Evolutionary conservation across 2,329 filamentous ascomycete species (phyloP).

Genomic region (Pseudocercospora fuligena): DNA sequence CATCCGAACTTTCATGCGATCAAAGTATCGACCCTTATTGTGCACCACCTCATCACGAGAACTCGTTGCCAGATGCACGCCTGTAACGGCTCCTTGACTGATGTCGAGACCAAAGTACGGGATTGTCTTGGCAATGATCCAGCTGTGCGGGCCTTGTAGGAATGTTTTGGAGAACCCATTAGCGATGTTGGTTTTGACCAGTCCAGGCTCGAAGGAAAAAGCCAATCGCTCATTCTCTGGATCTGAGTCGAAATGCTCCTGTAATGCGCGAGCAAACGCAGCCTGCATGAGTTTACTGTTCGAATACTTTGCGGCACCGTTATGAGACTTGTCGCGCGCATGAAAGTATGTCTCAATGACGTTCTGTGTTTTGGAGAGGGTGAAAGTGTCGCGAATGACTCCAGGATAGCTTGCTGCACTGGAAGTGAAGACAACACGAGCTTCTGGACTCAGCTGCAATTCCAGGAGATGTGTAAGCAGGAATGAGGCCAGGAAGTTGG

Average conservation of each 20-base stretch:
- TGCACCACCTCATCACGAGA: constrained; percentile 1
- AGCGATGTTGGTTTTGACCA: constrained; percentile 9
- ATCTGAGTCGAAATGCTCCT: background rate
- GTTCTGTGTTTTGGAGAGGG: background rate
- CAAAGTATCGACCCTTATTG: constrained; percentile 9
- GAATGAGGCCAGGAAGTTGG: constrained; percentile 15
- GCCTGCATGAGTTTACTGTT: constrained; percentile 11
- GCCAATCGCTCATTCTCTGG: background rate
- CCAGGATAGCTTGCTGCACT: constrained; percentile 4
- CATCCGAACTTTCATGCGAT: constrained; percentile 13
- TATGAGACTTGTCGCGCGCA: background rate
- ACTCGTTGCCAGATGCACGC: constrained; percentile 16
- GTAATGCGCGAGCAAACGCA: constrained; percentile 7
- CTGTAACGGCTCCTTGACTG: constrained; percentile 11
- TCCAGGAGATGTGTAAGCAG: constrained; percentile 16
- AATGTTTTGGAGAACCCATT: background rate
- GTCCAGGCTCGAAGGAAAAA: constrained; percentile 15
- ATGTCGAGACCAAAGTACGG: constrained; percentile 3
- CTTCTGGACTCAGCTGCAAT: background rate
- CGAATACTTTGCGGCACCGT: background rate
- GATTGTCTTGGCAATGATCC: constrained; percentile 8
- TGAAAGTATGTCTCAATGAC: constrained; percentile 6
- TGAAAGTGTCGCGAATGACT: background rate
- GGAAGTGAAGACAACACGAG: constrained; percentile 10
- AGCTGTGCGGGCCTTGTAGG: background rate